These are phyloP conservation scores for Skeletonema grethae DNA, from an alignment of 108 stramenopile genomes.

Conservation along the genomic window DNA sequence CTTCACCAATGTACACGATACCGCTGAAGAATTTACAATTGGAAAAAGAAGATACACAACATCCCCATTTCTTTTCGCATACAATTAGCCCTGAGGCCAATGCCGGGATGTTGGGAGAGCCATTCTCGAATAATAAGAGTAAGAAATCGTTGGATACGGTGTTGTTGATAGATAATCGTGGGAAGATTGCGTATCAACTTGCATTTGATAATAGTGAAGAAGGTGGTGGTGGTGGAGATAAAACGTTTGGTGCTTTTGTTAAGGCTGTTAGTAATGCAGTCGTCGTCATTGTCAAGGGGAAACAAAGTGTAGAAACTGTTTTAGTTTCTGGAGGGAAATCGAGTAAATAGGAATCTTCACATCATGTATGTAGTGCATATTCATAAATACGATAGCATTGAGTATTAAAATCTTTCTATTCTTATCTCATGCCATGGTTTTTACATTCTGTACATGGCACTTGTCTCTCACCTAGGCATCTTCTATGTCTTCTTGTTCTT, in stretches of 20 bases:
- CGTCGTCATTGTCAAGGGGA: neutral
- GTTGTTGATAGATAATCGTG: conserved; percentile 49
- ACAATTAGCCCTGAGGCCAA: conserved; percentile 57
- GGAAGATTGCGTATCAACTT: conserved; percentile 63
- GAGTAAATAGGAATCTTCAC: too few relatives aligned
- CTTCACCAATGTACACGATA: conserved; percentile 67
- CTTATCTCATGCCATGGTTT: too few relatives aligned
- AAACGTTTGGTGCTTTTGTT: conserved; percentile 8
- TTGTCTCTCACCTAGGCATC: too few relatives aligned
- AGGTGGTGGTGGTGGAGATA: conserved; percentile 4
- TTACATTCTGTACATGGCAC: too few relatives aligned
- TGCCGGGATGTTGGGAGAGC: conserved; percentile 19
- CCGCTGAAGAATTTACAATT: conserved; percentile 35
- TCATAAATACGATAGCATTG: too few relatives aligned
- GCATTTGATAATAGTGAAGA: conserved; percentile 56
- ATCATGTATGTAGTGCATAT: too few relatives aligned
- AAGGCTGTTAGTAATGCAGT: conserved; percentile 1
- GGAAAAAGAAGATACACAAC: conserved; percentile 59
- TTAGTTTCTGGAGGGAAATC: neutral
- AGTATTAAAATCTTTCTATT: too few relatives aligned
- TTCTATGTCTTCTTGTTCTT: neutral
- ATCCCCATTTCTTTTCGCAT: conserved; percentile 54
- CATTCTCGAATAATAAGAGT: conserved; percentile 11
- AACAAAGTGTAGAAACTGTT: neutral
- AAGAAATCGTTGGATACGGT: conserved; percentile 47